Percentiles rank a stretch among this genome's conserved stretches.
phyloP scores from a whole-genome alignment of 2,329 filamentous ascomycete species.

The Beauveria pseudobassiana region DNA sequence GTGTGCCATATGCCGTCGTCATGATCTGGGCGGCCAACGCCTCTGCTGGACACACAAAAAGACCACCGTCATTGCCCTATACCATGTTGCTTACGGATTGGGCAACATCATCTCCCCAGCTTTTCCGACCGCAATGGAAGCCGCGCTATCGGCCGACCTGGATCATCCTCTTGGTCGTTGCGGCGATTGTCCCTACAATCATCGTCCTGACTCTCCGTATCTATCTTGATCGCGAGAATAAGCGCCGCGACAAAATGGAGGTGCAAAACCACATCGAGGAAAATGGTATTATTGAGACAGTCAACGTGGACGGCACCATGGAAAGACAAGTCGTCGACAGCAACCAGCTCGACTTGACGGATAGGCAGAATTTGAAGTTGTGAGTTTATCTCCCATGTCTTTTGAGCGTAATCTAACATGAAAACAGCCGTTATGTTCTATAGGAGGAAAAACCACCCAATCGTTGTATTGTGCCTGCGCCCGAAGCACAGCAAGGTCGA shows the following conservation, averaged over 20 bases:
- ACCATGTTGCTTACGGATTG: constrained; percentile 27
- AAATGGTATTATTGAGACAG: constrained; percentile 10
- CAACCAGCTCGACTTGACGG: constrained; percentile 14
- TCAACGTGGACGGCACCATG: constrained; percentile 7
- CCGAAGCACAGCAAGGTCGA: constrained; percentile 49
- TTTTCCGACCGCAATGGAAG: constrained; percentile 17
- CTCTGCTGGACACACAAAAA: constrained; percentile 33
- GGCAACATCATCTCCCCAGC: constrained; percentile 29
- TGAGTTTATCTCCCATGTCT: not conserved
- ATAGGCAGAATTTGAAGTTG: constrained; percentile 15
- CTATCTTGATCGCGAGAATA: constrained; percentile 11
- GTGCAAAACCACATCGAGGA: not conserved
- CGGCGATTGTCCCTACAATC: constrained; percentile 13
- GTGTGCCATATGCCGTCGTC: constrained; percentile 17
- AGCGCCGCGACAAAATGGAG: constrained; percentile 12
- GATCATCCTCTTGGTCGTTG: constrained; percentile 15
- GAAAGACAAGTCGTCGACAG: constrained; percentile 8
- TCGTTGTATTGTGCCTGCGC: constrained; percentile 38
- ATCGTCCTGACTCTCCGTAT: constrained; percentile 10
- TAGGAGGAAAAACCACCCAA: not conserved
- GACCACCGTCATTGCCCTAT: constrained; percentile 31
- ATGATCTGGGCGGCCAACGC: constrained; percentile 16
- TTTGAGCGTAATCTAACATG: not conserved
- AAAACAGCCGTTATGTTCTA: not conserved
- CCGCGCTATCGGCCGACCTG: constrained; percentile 18